Evolutionary conservation across 1,284 basidiomycete species (phyloP).

Genomic region (Stygiomarasmius scandens): DNA sequence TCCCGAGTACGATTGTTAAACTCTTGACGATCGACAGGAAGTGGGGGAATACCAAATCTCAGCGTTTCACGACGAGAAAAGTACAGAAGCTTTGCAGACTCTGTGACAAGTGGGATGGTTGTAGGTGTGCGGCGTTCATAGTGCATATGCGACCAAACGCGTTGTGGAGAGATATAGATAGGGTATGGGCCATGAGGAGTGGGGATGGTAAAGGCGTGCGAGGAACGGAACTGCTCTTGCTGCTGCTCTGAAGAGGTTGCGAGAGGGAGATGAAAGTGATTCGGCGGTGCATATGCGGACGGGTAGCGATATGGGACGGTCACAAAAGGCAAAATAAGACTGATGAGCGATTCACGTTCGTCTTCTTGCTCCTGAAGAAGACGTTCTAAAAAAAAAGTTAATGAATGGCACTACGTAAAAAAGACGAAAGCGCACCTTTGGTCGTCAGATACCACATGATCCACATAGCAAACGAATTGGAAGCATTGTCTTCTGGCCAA

Average conservation of each 20-base stretch:
- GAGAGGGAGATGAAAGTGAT: conserved; percentile 60
- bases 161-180: conserved; percentile 46
- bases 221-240: conserved; percentile 9
- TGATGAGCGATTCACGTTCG: conserved; percentile 48
- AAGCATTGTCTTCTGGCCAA: conserved; percentile 57
- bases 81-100: conserved; percentile 65
- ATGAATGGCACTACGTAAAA: background rate
- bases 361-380: conserved; percentile 43
- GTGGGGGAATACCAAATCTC: conserved; percentile 47
- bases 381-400: conserved; percentile 39
- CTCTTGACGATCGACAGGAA: conserved; percentile 50
- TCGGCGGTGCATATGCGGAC: conserved; percentile 58
- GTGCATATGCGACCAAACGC: conserved; percentile 31
- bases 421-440: conserved; percentile 35
- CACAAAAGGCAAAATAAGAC: conserved; percentile 59
- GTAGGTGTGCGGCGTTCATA: conserved; percentile 45
- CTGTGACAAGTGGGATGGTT: conserved; percentile 50
- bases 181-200: conserved; percentile 62
- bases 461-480: conserved; percentile 63
- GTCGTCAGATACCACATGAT: conserved; percentile 63
- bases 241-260: conserved; percentile 20
- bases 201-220: conserved; percentile 39
- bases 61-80: conserved; percentile 58
- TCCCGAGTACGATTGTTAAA: conserved; percentile 28
- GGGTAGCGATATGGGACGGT: conserved; percentile 59